A percentile compares a stretch with the other conserved stretches of the same genome.
These are phyloP conservation scores for Amanita thiersii DNA, from an alignment of 768 basidiomycete genomes.

Conservation along the genomic window DNA sequence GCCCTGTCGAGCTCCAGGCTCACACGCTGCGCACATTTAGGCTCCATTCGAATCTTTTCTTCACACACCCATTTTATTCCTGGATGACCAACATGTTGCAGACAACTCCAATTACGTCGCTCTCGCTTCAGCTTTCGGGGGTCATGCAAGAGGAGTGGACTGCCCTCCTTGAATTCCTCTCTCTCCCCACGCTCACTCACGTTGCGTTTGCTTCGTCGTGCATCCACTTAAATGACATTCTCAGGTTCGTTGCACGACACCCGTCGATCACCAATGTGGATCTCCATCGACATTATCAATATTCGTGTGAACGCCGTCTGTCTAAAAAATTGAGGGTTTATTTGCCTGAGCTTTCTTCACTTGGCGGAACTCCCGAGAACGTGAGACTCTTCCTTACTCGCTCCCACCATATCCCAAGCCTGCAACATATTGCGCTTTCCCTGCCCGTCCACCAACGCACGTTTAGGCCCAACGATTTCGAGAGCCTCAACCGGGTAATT, in stretches of 20 bases:
- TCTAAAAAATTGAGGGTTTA: conserved; percentile 7
- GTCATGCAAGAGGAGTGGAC: conserved; percentile 12
- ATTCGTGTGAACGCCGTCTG: conserved; percentile 2
- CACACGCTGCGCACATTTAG: conserved; percentile 11
- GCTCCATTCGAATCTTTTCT: conserved; percentile 14
- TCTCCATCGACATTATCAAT: conserved; percentile 13
- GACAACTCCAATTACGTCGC: conserved; percentile 12
- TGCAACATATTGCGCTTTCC: conserved; percentile 10
- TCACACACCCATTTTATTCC: conserved; percentile 14
- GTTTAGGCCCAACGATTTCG: conserved; percentile 13
- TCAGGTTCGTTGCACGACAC: conserved; percentile 19
- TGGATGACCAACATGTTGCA: conserved; percentile 17
- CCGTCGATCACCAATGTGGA: conserved; percentile 14
- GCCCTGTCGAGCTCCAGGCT: neutral
- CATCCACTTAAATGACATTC: conserved; percentile 14
- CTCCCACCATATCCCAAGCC: conserved; percentile 9
- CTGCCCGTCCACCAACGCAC: conserved; percentile 15
- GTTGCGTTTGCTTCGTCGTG: conserved; percentile 13
- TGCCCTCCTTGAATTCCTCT: conserved; percentile 12
- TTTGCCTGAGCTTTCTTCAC: conserved; percentile 12
- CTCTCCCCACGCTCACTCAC: conserved; percentile 14
- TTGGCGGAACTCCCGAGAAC: conserved; percentile 15
- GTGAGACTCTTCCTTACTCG: conserved; percentile 11
- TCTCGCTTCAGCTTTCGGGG: conserved; percentile 14
- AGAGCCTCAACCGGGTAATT: conserved; percentile 10